A percentile compares a stretch with the other conserved stretches of the same genome.
phyloP scores from a whole-genome alignment of 176 grass and related monocot species.

The Juncus effusus region DNA sequence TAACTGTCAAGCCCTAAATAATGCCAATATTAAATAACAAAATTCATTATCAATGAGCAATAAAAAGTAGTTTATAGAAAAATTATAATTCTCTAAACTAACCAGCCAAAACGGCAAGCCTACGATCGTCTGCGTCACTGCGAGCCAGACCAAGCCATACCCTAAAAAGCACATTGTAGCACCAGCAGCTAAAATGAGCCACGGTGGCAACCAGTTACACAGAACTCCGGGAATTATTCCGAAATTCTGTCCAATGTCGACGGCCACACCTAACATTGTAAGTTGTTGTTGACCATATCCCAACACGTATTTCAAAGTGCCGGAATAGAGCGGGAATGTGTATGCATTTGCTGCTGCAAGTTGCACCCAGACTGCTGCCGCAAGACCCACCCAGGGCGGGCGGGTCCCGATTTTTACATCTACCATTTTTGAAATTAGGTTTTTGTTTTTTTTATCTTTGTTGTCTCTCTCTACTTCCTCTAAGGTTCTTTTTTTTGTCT shows the following conservation, averaged over 20 bases:
- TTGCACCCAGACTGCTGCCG: conserved; percentile 86
- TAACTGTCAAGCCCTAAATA: no score
- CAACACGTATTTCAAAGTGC: conserved; percentile 65
- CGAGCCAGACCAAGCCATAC: conserved; percentile 64
- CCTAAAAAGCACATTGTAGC: conserved; percentile 70
- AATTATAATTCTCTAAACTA: not conserved
- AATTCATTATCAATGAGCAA: no score
- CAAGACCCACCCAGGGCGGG: conserved; percentile 90
- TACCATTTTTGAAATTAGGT: not conserved
- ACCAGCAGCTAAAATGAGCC: conserved; percentile 63
- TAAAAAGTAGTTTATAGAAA: no score
- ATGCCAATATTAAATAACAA: no score
- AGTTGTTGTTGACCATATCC: conserved; percentile 65
- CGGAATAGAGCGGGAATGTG: conserved; percentile 84
- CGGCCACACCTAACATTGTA: conserved; percentile 83
- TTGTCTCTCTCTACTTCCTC: no score
- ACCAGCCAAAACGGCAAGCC: conserved; percentile 76
- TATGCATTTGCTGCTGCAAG: conserved; percentile 72
- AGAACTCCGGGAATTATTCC: conserved; percentile 62
- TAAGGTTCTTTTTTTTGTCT: no score
- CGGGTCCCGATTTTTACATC: conserved; percentile 62
- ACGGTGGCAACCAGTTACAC: conserved; percentile 62
- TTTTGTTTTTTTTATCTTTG: no score
- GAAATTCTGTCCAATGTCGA: conserved; percentile 83
- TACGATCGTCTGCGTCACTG: conserved; percentile 62